Evolutionary conservation across 2,329 filamentous ascomycete species (phyloP).

Genomic region (Podosphaera xanthii): DNA sequence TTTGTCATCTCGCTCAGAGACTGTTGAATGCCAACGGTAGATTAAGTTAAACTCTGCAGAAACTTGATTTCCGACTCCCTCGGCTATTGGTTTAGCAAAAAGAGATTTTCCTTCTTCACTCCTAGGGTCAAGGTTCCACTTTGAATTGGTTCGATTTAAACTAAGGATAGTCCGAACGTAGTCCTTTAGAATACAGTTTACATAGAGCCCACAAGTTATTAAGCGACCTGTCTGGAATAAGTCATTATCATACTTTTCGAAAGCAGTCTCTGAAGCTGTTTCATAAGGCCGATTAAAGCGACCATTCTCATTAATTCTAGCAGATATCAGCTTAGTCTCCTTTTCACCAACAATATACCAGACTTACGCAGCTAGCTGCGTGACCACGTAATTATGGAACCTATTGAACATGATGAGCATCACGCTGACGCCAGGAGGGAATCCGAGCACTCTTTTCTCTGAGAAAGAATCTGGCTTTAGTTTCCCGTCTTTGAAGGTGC

Average conservation of each 20-base stretch:
- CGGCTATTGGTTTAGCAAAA: slow-evolving; percentile 31
- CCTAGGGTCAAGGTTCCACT: slow-evolving; percentile 52
- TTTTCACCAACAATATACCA: background rate
- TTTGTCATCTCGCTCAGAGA: slow-evolving; percentile 50
- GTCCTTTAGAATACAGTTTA: slow-evolving; percentile 56
- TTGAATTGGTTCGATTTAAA: slow-evolving; percentile 13
- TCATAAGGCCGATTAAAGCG: slow-evolving; percentile 46
- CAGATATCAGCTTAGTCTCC: slow-evolving; percentile 1
- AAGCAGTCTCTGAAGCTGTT: slow-evolving; percentile 23
- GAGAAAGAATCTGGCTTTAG: slow-evolving; percentile 53
- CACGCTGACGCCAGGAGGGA: slow-evolving; percentile 49
- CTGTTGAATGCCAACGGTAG: slow-evolving; percentile 71
- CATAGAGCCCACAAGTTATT: slow-evolving; percentile 53
- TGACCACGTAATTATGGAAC: slow-evolving; percentile 59
- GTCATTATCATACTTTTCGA: slow-evolving; percentile 53
- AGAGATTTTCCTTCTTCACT: slow-evolving; percentile 33
- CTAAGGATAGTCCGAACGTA: slow-evolving; percentile 45
- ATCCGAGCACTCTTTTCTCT: slow-evolving; percentile 44
- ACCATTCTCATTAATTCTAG: slow-evolving; percentile 60
- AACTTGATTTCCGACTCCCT: slow-evolving; percentile 60
- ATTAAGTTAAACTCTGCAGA: slow-evolving; percentile 77
- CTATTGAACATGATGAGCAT: slow-evolving; percentile 56
- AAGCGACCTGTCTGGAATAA: slow-evolving; percentile 58
- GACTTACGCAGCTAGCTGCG: slow-evolving; percentile 38
- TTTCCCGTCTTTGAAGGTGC: slow-evolving; percentile 45